Conservation (phyloP, 345 rosid genomes). For the Rhodamnia rubescens region DNA sequence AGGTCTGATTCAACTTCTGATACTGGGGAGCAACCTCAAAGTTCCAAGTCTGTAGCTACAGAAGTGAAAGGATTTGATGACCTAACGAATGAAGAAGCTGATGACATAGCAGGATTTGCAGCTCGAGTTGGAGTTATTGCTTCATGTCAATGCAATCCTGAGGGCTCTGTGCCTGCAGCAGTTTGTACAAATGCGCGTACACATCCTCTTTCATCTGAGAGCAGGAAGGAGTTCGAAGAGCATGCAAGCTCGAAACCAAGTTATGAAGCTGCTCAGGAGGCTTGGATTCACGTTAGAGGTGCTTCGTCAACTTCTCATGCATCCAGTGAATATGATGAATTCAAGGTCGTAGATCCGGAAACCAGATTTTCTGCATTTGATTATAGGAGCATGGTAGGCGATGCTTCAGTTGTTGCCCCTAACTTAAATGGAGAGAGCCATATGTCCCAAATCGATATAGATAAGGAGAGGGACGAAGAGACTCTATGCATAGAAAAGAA, state of each 20-base stretch:
- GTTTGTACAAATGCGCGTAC: neutral
- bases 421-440: neutral
- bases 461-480: neutral
- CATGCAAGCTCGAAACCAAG: neutral
- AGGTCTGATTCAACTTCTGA: neutral
- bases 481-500: neutral
- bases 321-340: neutral
- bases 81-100: neutral
- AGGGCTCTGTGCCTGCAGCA: neutral
- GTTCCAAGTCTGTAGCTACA: neutral
- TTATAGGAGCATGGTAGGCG: neutral
- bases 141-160: neutral
- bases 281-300: neutral
- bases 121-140: neutral
- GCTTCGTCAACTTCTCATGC: neutral
- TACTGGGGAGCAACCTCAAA: constrained; percentile 4
- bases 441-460: neutral
- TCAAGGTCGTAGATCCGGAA: neutral
- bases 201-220: neutral
- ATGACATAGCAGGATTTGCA: neutral
- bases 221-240: neutral
- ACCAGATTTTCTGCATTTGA: neutral
- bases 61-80: neutral
- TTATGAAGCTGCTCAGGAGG: neutral
- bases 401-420: neutral